Evolutionary conservation across 371 early-diverging fungal species (phyloP).

Genomic region (Mortierella sp.): DNA sequence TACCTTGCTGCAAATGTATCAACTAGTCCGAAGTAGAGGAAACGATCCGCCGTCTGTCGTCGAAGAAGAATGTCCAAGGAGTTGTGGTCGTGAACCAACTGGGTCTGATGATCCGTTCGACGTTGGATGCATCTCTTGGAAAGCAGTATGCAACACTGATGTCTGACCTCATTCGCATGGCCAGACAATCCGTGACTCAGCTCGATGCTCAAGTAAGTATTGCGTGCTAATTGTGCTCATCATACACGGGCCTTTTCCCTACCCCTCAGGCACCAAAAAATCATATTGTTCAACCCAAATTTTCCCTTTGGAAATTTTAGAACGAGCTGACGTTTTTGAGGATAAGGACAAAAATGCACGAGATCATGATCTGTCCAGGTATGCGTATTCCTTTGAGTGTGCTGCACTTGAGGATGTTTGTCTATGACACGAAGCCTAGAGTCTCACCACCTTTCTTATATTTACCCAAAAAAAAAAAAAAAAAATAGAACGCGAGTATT

Average conservation of each 20-base stretch:
- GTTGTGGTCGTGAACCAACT: conserved; percentile 82
- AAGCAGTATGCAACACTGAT: conserved; percentile 85
- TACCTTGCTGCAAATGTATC: neutral
- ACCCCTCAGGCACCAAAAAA: neutral
- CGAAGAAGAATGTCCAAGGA: conserved; percentile 85
- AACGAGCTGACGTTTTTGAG: conserved; percentile 95
- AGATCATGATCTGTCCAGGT: conserved; percentile 95
- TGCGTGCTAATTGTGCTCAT: neutral
- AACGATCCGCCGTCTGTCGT: conserved; percentile 86
- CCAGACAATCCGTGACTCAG: conserved; percentile 73
- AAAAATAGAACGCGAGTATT: conserved; percentile 83
- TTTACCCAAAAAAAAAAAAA: neutral
- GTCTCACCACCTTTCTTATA: neutral
- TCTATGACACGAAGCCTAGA: too few species aligned
- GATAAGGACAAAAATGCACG: conserved; percentile 92
- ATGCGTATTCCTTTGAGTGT: conserved; percentile 2
- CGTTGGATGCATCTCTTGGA: conserved; percentile 81
- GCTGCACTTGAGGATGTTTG: neutral
- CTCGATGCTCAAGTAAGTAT: conserved; percentile 74
- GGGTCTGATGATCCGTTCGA: conserved; percentile 90
- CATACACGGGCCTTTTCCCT: neutral
- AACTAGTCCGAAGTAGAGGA: conserved; percentile 87
- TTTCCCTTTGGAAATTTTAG: conserved; percentile 50
- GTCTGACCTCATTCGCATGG: conserved; percentile 78
- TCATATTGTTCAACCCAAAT: neutral